Evolutionary conservation across 495 filamentous ascomycete species (phyloP).

Genomic region (Hyaloscypha finlandica): DNA sequence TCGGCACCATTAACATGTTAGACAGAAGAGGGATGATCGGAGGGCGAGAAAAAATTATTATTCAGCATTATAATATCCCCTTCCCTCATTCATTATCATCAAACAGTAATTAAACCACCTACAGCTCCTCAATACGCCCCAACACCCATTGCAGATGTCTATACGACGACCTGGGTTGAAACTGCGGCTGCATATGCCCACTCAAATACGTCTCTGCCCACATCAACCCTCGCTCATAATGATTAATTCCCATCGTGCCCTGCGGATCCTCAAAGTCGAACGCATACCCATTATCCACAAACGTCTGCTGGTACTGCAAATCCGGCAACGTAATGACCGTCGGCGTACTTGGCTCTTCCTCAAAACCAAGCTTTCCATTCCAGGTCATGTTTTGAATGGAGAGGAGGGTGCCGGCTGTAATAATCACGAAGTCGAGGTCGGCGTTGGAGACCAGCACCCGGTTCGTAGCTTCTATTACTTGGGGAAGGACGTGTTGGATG

Average conservation of each 20-base stretch:
- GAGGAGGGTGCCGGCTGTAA: slow-evolving; percentile 61
- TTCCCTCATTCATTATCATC: background rate
- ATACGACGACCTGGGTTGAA: slow-evolving; percentile 56
- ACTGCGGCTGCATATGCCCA: slow-evolving; percentile 60
- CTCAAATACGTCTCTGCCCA: slow-evolving; percentile 49
- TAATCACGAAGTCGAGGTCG: slow-evolving; percentile 61
- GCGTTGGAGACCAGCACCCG: slow-evolving; percentile 61
- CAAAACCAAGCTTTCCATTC: slow-evolving; percentile 65
- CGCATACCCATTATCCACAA: slow-evolving; percentile 34
- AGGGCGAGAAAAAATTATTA: background rate
- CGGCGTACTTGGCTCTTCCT: slow-evolving; percentile 40
- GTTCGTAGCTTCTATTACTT: slow-evolving; percentile 63
- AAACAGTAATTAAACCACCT: background rate
- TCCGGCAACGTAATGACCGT: slow-evolving; percentile 38
- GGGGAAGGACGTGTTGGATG: slow-evolving; percentile 49
- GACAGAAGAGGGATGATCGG: too few relatives aligned
- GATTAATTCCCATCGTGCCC: slow-evolving; percentile 38
- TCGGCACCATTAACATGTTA: too few relatives aligned
- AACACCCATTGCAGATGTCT: slow-evolving; percentile 60
- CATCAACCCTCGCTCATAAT: slow-evolving; percentile 38
- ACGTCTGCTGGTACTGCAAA: slow-evolving; percentile 37
- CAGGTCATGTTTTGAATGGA: slow-evolving; percentile 72
- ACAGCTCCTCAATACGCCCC: slow-evolving; percentile 46
- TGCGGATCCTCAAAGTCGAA: slow-evolving; percentile 32
- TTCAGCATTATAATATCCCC: background rate